These are phyloP conservation scores for Mucor circinelloides DNA, from an alignment of 371 early-diverging fungal species.

Conservation along the genomic window DNA sequence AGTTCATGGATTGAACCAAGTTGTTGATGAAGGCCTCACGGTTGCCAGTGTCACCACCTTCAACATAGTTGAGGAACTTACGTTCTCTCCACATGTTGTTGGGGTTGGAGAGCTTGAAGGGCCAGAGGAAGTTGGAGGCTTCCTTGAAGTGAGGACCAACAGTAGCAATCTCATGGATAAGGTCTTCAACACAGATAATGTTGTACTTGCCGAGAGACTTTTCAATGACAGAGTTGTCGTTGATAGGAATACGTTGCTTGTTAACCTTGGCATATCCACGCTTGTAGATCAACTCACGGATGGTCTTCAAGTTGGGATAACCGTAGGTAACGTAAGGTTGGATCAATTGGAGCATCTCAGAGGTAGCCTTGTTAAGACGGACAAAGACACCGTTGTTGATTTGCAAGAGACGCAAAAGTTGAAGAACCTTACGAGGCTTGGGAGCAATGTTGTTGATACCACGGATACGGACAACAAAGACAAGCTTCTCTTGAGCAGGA, in stretches of 20 bases:
- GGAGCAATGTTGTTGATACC: conserved; percentile 99
- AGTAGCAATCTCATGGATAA: conserved; percentile 99
- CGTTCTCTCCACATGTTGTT: conserved; percentile 95
- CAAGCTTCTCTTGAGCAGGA: conserved; percentile 96
- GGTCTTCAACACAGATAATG: conserved; percentile 98
- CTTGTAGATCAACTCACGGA: conserved; percentile 99
- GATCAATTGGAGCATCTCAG: conserved; percentile 98
- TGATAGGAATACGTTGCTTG: conserved; percentile 95
- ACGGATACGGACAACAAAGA: conserved; percentile 96
- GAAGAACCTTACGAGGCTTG: conserved; percentile 99
- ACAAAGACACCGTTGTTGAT: conserved; percentile 99
- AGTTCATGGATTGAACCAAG: conserved; percentile 98
- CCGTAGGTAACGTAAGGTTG: conserved; percentile 98
- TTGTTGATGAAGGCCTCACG: conserved; percentile 97
- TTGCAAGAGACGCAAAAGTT: conserved; percentile 98
- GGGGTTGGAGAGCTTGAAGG: conserved; percentile 99
- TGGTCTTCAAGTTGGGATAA: conserved; percentile 97
- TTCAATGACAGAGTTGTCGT: conserved; percentile 97
- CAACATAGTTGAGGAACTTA: conserved; percentile 97
- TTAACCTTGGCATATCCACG: conserved; percentile 98
- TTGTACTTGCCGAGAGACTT: conserved; percentile 93
- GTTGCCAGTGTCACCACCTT: conserved; percentile 98
- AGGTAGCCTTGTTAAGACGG: conserved; percentile 97
- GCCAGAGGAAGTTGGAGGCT: conserved; percentile 99
- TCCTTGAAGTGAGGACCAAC: conserved; percentile 90